Base-by-base conservation (phyloP, 2,329 filamentous ascomycete species). In the Venturia nashicola region DNA sequence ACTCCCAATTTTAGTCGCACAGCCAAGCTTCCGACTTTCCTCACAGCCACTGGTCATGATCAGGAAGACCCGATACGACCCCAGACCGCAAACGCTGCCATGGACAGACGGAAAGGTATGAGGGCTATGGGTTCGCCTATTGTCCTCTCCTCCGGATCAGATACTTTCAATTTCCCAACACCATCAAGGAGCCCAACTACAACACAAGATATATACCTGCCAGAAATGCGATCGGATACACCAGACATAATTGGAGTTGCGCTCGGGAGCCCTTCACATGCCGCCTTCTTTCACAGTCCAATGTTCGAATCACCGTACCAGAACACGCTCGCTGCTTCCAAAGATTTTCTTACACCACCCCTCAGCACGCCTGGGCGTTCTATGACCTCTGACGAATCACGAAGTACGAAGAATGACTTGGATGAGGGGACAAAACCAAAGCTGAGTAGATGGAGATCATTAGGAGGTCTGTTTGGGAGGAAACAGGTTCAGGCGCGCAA, bases 161-260 rank as follows among this genome's bases (percentile, higher is more conserved):
- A 64, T 20, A 61, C n/a, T 7, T 64, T 64, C 55, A 46, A 36
- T 36, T 64, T 64, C 40, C 62, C 62, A 39, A 64, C 62, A 14
- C 61, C 61, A 34, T 34, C 36, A 2, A 63, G 51, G 61, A 43
- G 51, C n/a, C 46, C 46, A 20, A 44, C 51, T 6, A 42, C 61
- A 16, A n/a, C 62, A 5, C 40, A 39, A 43, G 34, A 42, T 46
- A 59, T 44, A 14, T 32, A 40, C n/a, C 1, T 14, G 23, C 20
- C 62, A 27, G 54, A 48, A 44, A 61, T 51, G 12, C 36, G 66
- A 69, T 59, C 64, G 67, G 46, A 70, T 70, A 51, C 67, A 72
- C 43, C 61, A 34, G 46, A 55, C 3, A 57, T 11, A 2, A 76
- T 76, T 67, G 75, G 75, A 6, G 73, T 76, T 59, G 75, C 75